Conservation (phyloP, 768 basidiomycete genomes). For the Royoungia palumana region DNA sequence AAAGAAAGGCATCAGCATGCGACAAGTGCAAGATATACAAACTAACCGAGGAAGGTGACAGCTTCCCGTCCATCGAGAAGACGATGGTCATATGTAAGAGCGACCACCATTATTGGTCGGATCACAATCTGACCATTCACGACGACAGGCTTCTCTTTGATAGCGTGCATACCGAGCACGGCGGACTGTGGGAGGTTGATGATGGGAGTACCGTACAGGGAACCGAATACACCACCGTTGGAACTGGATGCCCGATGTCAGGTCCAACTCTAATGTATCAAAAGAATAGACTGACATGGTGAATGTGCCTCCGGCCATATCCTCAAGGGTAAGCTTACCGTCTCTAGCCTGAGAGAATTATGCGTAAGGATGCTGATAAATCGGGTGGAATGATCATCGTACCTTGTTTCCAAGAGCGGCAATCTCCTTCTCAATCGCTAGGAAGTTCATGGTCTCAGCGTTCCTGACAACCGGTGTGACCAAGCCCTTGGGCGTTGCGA, state of each 20-base stretch:
- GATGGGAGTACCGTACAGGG: constrained; percentile 96
- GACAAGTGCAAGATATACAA: not conserved
- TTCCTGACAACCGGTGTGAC: constrained; percentile 96
- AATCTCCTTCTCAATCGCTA: constrained; percentile 94
- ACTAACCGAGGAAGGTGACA: constrained; percentile 93
- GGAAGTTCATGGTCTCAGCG: constrained; percentile 77
- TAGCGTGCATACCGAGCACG: constrained; percentile 94
- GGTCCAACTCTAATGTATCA: not conserved
- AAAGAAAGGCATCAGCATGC: constrained; percentile 3
- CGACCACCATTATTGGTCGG: constrained; percentile 94
- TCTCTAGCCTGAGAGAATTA: constrained; percentile 63
- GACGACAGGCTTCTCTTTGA: constrained; percentile 88
- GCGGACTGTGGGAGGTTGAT: constrained; percentile 96
- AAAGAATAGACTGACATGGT: constrained; percentile 68
- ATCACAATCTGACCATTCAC: constrained; percentile 95
- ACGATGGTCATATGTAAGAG: constrained; percentile 93
- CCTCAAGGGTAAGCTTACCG: constrained; percentile 92
- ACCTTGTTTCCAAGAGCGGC: constrained; percentile 88
- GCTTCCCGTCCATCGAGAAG: constrained; percentile 95
- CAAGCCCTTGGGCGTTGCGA: constrained; percentile 95
- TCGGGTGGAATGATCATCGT: constrained; percentile 7
- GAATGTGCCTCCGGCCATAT: constrained; percentile 98
- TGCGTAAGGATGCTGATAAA: constrained; percentile 8
- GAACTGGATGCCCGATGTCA: constrained; percentile 53
- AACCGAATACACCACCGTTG: constrained; percentile 98